phyloP scores from a whole-genome alignment of 1,139 yeast species.

The Fermentozyma sake region DNA sequence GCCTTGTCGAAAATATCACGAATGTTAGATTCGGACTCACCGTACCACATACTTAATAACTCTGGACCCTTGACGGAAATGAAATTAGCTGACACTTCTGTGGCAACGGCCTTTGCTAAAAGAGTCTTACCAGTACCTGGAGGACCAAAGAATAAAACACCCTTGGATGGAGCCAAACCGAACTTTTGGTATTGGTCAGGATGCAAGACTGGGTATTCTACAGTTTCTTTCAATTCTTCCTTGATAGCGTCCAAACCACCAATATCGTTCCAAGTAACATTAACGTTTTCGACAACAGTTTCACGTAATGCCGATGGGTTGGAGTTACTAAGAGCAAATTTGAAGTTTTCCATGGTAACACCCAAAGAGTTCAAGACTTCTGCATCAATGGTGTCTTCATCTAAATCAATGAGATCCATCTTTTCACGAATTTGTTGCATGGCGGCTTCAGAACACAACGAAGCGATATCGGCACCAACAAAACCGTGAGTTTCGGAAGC shows the following conservation, averaged over 20 bases:
- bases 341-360: constrained; percentile 98
- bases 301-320: constrained; percentile 99
- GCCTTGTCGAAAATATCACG: constrained; percentile 98
- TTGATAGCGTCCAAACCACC: constrained; percentile 96
- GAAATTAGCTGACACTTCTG: constrained; percentile 95
- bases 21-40: constrained; percentile 96
- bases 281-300: constrained; percentile 97
- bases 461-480: constrained; percentile 82
- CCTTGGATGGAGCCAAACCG: constrained; percentile 96
- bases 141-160: constrained; percentile 97
- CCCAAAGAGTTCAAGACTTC: constrained; percentile 95
- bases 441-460: constrained; percentile 98
- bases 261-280: constrained; percentile 96
- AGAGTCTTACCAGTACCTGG: constrained; percentile 99
- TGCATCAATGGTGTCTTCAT: constrained; percentile 97
- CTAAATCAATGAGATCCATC: constrained; percentile 96
- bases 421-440: constrained; percentile 93
- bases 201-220: constrained; percentile 96
- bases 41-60: constrained; percentile 97
- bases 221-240: constrained; percentile 96
- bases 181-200: constrained; percentile 98
- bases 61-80: constrained; percentile 98
- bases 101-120: constrained; percentile 96
- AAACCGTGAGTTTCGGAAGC: constrained; percentile 85
- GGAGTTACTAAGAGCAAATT: constrained; percentile 95